Conservation (phyloP, 371 early-diverging fungal species). For the Smittium culicis region DNA sequence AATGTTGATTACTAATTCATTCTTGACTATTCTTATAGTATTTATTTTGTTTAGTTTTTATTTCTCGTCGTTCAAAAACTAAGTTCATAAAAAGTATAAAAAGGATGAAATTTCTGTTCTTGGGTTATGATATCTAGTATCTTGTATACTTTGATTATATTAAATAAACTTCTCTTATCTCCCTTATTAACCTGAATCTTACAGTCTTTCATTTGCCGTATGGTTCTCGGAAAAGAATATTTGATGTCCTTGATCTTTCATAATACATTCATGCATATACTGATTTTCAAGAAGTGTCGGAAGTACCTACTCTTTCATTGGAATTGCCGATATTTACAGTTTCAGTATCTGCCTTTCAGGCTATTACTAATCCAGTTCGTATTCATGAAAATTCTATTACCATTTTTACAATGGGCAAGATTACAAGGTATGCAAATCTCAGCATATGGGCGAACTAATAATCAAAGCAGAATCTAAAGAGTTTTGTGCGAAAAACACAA, state of each 20-base stretch:
- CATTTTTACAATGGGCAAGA: constrained; percentile 24
- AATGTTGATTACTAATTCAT: too few relatives aligned
- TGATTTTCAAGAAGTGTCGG: constrained; percentile 20
- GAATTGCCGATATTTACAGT: constrained; percentile 34
- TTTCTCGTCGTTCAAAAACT: too few relatives aligned
- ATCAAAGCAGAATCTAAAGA: constrained; percentile 12
- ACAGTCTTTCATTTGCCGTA: too few relatives aligned
- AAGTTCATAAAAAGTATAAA: too few relatives aligned
- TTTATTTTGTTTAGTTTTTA: too few relatives aligned
- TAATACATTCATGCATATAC: constrained; percentile 27
- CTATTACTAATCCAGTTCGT: constrained; percentile 30
- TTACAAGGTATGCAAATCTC: constrained; percentile 22
- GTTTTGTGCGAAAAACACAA: constrained; percentile 11
- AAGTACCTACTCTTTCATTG: constrained; percentile 33
- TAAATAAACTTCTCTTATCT: too few relatives aligned
- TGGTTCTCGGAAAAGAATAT: constrained; percentile 20
- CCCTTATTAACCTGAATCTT: too few relatives aligned
- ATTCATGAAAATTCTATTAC: constrained; percentile 32
- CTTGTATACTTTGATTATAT: too few relatives aligned
- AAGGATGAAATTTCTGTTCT: too few relatives aligned
- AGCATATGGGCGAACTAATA: constrained; percentile 31
- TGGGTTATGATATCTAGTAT: too few relatives aligned
- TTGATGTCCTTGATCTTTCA: constrained; percentile 25
- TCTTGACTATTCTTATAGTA: too few relatives aligned
- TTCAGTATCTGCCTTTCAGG: constrained; percentile 32